Evolutionary conservation across 495 filamentous ascomycete genomes (phyloP), one percentile per base, ranked within the genome.

Genomic region (Trichocladium antarcticum): DNA sequence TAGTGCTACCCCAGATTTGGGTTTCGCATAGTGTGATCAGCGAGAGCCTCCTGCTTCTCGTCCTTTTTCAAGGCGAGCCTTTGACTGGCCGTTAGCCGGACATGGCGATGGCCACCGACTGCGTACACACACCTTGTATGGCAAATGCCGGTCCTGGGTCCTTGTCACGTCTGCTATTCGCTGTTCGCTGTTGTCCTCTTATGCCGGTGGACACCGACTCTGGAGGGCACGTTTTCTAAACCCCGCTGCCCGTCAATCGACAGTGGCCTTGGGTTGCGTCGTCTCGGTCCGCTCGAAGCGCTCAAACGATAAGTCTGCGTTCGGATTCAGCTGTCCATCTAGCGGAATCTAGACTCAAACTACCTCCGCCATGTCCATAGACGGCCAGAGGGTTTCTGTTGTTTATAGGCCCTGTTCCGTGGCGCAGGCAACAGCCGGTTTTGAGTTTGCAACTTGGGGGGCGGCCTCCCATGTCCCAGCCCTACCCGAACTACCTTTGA

Each of bases 71-170:
- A 45, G 34, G 36, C 14, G 22, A 36, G 29, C 15, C 6, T 3
- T 35, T 42, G 42, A 11, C 16, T 15, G 20, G 17, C 21, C 28
- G 56, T 59, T 59, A 59, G 42, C 57, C 53, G 57, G 50, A 56
- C 51, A 56, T 40, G 47, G 50, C 39, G 37, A 20, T 37, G 42
- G 14, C 50, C 0, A 19, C 37, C 42, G 22, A 52, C 28, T 16
- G n/a, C n/a, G n/a, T 36, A 42, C 50, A 35, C 22, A 54, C 34
- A n/a, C 42, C 37, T 47, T 47, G 42, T 58, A 56, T 58, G 56
- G 56, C 38, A 58, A 56, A 58, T 58, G 53, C 53, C 47, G 56
- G 53, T 58, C 53, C 42, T 41, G 45, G 37, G 12, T 38, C 28
- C 31, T 19, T 45, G 52, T 49, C 28, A 29, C 29, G 21, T 36